Conservation (phyloP, 116 monocot genomes). For the Posidonia oceanica region DNA sequence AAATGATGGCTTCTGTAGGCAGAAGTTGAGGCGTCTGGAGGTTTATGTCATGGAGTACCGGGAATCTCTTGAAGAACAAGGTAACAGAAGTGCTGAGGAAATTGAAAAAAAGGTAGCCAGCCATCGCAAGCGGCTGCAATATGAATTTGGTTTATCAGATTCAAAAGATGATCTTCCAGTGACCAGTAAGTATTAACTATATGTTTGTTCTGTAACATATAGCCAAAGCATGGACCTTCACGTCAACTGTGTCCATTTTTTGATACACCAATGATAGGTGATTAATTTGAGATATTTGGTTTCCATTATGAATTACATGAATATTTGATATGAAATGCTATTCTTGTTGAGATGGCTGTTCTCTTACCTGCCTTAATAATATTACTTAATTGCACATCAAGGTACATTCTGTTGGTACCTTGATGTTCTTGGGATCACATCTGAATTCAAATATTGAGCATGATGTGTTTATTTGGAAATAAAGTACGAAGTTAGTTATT, state of each 20-base stretch:
- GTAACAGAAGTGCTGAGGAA: slow-evolving; percentile 60
- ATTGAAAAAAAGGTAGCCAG: slow-evolving; percentile 71
- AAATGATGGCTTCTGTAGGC: slow-evolving; percentile 29
- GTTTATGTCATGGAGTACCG: slow-evolving; percentile 98
- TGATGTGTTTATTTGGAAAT: no score
- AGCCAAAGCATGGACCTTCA: not conserved
- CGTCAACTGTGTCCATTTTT: not conserved
- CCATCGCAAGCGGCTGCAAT: slow-evolving; percentile 58
- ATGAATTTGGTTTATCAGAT: slow-evolving; percentile 67
- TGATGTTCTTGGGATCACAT: not conserved
- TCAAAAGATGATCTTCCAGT: slow-evolving; percentile 32
- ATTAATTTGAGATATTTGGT: not conserved
- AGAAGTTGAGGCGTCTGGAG: slow-evolving; percentile 86
- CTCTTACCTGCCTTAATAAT: not conserved
- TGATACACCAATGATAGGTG: not conserved
- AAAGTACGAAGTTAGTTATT: no score
- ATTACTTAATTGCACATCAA: not conserved
- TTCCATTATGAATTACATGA: not conserved
- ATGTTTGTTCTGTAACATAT: slow-evolving; percentile 11
- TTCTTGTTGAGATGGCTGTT: not conserved
- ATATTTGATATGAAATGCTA: not conserved
- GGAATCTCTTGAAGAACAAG: slow-evolving; percentile 86
- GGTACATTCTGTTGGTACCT: not conserved
- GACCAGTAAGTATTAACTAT: slow-evolving; percentile 26
- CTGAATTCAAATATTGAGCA: slow-evolving; percentile 1